Evolutionary conservation across 1,139 yeast genomes (phyloP).

Genomic region (Yamadazyma mexicana): DNA sequence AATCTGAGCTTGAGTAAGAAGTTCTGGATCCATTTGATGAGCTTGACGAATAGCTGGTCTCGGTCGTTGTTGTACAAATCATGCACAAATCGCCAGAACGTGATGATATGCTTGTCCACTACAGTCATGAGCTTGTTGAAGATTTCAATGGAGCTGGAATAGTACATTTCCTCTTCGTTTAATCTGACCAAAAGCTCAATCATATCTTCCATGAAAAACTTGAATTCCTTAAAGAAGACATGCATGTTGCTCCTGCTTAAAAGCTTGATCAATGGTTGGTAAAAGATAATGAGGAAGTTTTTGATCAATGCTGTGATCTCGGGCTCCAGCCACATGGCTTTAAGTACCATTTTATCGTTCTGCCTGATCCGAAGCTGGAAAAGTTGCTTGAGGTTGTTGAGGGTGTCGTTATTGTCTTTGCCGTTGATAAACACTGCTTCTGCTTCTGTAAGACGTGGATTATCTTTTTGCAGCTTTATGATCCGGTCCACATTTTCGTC

Average conservation of each 20-base stretch:
- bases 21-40: slow-evolving; percentile 66
- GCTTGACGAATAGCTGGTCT: slow-evolving; percentile 65
- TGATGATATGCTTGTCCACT: slow-evolving; percentile 67
- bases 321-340: slow-evolving; percentile 82
- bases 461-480: not conserved
- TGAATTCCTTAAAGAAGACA: slow-evolving; percentile 70
- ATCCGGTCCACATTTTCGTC: slow-evolving; percentile 10
- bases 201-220: slow-evolving; percentile 71
- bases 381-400: slow-evolving; percentile 56
- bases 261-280: slow-evolving; percentile 77
- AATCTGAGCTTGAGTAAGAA: slow-evolving; percentile 59
- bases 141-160: slow-evolving; percentile 45
- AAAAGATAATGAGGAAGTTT: slow-evolving; percentile 72
- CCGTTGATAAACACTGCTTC: not conserved
- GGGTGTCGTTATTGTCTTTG: slow-evolving; percentile 20
- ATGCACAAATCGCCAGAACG: slow-evolving; percentile 73
- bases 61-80: slow-evolving; percentile 74
- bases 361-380: slow-evolving; percentile 66
- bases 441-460: not conserved
- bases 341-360: slow-evolving; percentile 72
- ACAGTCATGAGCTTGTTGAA: slow-evolving; percentile 67
- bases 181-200: slow-evolving; percentile 48
- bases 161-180: slow-evolving; percentile 50
- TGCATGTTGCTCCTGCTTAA: slow-evolving; percentile 79
- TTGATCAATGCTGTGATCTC: slow-evolving; percentile 70